These are phyloP conservation scores for Calonectria leucothoes DNA, from an alignment of 2,329 filamentous ascomycete genomes.

Conservation along the genomic window DNA sequence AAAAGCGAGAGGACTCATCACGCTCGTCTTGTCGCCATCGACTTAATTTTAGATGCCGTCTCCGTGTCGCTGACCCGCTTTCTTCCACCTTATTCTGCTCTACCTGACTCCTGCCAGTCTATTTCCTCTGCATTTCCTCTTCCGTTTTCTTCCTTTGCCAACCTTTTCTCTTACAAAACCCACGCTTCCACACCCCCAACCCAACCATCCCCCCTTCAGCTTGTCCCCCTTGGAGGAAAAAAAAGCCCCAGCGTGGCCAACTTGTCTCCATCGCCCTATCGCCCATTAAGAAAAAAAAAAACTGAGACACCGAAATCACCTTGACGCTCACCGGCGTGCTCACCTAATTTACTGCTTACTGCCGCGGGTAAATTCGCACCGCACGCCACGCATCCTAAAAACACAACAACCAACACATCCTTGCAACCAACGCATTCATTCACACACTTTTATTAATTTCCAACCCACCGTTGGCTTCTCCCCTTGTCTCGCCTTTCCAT, in stretches of 20 bases:
- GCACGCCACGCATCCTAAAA: slow-evolving; percentile 16
- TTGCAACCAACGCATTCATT: slow-evolving; percentile 8
- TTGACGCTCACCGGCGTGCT: slow-evolving; percentile 17
- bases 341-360: slow-evolving; percentile 22
- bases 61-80: slow-evolving; percentile 37
- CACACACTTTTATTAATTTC: slow-evolving; percentile 7
- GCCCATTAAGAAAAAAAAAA: slow-evolving; percentile 8
- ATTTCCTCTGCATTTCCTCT: slow-evolving; percentile 20
- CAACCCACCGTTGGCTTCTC: background rate
- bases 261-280: slow-evolving; percentile 17
- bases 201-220: background rate
- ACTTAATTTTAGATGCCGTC: slow-evolving; percentile 36
- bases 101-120: slow-evolving; percentile 20
- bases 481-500: background rate
- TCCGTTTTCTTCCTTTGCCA: slow-evolving; percentile 22
- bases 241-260: slow-evolving; percentile 2
- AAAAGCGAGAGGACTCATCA: background rate
- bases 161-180: slow-evolving; percentile 16
- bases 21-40: background rate
- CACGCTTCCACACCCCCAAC: slow-evolving; percentile 9
- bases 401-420: slow-evolving; percentile 8
- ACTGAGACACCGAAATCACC: slow-evolving; percentile 24
- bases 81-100: slow-evolving; percentile 25
- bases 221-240: slow-evolving; percentile 8
- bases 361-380: slow-evolving; percentile 22